These are phyloP conservation scores for Colletotrichum agaves DNA, from an alignment of 2,329 filamentous ascomycete genomes.

Conservation along the genomic window DNA sequence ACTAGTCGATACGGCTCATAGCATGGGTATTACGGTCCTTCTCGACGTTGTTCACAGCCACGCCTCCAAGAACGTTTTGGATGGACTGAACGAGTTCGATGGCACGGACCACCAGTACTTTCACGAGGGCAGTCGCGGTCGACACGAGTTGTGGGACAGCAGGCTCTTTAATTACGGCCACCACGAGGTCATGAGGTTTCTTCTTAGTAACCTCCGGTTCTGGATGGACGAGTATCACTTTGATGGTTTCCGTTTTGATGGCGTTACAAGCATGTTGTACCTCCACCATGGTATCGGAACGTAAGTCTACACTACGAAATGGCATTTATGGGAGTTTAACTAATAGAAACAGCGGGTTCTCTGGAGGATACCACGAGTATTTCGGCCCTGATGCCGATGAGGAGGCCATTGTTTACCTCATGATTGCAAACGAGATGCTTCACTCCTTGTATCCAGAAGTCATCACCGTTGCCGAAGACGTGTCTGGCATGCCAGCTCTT, in stretches of 20 bases:
- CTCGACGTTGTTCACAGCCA: conserved; percentile 98
- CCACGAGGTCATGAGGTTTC: conserved; percentile 94
- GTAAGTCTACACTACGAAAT: conserved; percentile 60
- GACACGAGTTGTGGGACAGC: conserved; percentile 95
- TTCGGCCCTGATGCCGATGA: conserved; percentile 91
- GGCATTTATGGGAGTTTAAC: not conserved
- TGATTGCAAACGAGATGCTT: conserved; percentile 96
- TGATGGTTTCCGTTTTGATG: conserved; percentile 97
- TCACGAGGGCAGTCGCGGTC: conserved; percentile 84
- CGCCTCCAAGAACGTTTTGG: conserved; percentile 95
- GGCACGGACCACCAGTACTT: conserved; percentile 96
- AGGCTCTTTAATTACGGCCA: conserved; percentile 96
- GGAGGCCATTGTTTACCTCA: conserved; percentile 93
- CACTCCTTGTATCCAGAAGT: conserved; percentile 87
- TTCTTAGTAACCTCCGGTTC: conserved; percentile 94
- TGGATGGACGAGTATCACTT: conserved; percentile 99
- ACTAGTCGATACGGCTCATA: conserved; percentile 93
- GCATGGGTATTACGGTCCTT: conserved; percentile 88
- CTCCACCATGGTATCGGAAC: conserved; percentile 95
- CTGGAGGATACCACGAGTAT: conserved; percentile 97
- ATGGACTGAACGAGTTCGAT: conserved; percentile 96
- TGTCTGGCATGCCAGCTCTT: conserved; percentile 98
- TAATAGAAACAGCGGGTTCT: conserved; percentile 79
- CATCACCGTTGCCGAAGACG: conserved; percentile 96
- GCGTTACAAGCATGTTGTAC: conserved; percentile 99